Evolutionary conservation across 2,329 filamentous ascomycete genomes (phyloP).

Genomic region (Penicillium sp.): DNA sequence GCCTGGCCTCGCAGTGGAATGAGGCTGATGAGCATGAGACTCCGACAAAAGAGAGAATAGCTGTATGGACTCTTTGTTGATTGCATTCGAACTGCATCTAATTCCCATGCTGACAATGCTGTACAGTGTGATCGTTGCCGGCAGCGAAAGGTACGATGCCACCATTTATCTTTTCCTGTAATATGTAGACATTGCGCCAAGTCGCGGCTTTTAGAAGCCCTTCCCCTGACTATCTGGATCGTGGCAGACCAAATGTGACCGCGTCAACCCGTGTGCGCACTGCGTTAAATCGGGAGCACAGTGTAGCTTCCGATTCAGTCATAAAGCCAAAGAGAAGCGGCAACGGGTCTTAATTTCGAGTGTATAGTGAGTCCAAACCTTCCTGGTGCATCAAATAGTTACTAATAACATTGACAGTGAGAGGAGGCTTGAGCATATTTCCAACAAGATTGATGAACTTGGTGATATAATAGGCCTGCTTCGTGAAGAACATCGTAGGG

Average conservation of each 20-base stretch:
- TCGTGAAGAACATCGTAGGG: slow-evolving; percentile 4
- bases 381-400: not conserved
- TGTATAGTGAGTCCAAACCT: slow-evolving; percentile 15
- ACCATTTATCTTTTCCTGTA: too few species aligned
- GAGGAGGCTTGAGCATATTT: slow-evolving; percentile 17
- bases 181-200: too few species aligned
- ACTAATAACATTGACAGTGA: slow-evolving; percentile 1
- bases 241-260: slow-evolving; percentile 18
- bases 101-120: slow-evolving; percentile 5
- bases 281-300: slow-evolving; percentile 14
- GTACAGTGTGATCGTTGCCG: slow-evolving; percentile 20
- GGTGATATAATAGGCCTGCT: slow-evolving; percentile 2
- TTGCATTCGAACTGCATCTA: too few species aligned
- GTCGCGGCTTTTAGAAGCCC: too few species aligned
- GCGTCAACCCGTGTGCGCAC: slow-evolving; percentile 16
- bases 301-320: slow-evolving; percentile 12
- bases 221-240: too few species aligned
- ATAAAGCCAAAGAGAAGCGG: slow-evolving; percentile 16
- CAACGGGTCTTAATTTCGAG: slow-evolving; percentile 21
- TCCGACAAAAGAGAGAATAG: not conserved
- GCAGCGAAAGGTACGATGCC: slow-evolving; percentile 13
- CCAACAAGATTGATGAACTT: slow-evolving; percentile 21
- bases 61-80: too few species aligned
- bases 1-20: too few species aligned
- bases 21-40: not conserved